Percentiles rank a stretch among this genome's conserved stretches.
Conservation (phyloP, 2,329 filamentous ascomycete genomes). For the Coniochaeta ligniaria region DNA sequence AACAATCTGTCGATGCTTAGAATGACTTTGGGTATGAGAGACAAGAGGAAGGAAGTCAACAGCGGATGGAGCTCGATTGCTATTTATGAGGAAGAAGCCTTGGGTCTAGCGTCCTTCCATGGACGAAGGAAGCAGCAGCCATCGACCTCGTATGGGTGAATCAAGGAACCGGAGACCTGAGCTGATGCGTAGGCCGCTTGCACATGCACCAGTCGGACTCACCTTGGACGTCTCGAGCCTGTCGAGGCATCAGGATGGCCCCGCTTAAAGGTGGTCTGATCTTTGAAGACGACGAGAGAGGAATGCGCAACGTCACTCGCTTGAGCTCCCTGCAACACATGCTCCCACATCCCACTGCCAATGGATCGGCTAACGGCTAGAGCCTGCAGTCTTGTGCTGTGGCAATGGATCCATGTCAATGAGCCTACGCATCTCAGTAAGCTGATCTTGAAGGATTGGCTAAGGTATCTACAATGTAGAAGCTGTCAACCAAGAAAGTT, state of each 20-base stretch:
- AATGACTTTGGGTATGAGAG: background rate
- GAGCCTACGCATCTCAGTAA: background rate
- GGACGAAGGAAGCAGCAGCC: background rate
- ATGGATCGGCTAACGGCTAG: background rate
- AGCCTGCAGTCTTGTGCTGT: background rate
- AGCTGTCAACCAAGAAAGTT: background rate
- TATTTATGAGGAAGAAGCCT: background rate
- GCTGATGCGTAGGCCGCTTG: background rate
- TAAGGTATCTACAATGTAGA: background rate
- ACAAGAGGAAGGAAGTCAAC: background rate
- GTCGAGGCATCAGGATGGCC: background rate
- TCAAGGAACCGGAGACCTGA: background rate
- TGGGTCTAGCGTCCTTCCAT: background rate
- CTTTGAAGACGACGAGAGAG: background rate
- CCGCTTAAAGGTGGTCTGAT: background rate
- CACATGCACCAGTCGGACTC: background rate
- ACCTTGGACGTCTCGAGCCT: background rate
- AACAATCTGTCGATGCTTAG: background rate
- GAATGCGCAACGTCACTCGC: background rate
- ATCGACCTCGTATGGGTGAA: background rate
- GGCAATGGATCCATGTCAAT: background rate
- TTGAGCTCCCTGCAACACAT: background rate
- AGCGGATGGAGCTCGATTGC: background rate
- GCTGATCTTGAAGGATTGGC: background rate
- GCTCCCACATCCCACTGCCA: background rate